phyloP scores from a whole-genome alignment of 441 rosid species.

The Flueggea neowawraea region DNA sequence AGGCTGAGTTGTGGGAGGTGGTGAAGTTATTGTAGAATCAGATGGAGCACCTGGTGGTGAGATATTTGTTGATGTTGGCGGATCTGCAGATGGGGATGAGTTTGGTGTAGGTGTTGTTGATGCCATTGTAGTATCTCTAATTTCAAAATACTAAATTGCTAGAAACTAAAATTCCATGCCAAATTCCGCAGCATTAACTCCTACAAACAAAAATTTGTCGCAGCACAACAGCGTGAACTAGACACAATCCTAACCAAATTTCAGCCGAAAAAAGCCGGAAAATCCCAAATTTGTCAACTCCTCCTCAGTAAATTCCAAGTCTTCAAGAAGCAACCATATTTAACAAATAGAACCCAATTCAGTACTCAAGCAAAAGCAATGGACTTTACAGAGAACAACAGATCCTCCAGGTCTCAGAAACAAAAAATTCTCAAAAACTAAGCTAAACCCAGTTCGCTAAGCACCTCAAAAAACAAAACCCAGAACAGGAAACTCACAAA shows the following conservation, averaged over 20 bases:
- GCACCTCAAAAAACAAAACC: conserved; percentile 12
- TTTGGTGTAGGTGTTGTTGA: conserved; percentile 32
- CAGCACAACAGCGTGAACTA: neutral
- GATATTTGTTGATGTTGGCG: conserved; percentile 33
- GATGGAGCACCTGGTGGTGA: conserved; percentile 26
- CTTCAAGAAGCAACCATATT: conserved; percentile 4
- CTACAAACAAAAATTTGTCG: conserved; percentile 5
- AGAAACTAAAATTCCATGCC: conserved; percentile 12
- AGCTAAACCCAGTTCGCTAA: conserved; percentile 17
- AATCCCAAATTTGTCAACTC: conserved; percentile 5
- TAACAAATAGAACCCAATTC: neutral
- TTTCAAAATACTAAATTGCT: neutral
- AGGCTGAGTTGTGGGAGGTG: conserved; percentile 38
- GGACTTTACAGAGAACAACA: neutral
- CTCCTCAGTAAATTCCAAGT: neutral
- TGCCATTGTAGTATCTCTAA: conserved; percentile 20
- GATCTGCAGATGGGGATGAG: conserved; percentile 31
- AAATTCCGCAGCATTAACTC: neutral
- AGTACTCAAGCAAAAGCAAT: no score
- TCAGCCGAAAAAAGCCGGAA: neutral
- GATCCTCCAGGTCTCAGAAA: conserved; percentile 7
- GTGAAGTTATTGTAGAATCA: conserved; percentile 13
- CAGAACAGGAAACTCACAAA: conserved; percentile 6
- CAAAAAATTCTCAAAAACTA: conserved; percentile 1
- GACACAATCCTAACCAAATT: neutral